Evolutionary conservation across 73 alveolate species (phyloP), one percentile per base, ranked within the genome.

Genomic region (Durusdinium trenchii): DNA sequence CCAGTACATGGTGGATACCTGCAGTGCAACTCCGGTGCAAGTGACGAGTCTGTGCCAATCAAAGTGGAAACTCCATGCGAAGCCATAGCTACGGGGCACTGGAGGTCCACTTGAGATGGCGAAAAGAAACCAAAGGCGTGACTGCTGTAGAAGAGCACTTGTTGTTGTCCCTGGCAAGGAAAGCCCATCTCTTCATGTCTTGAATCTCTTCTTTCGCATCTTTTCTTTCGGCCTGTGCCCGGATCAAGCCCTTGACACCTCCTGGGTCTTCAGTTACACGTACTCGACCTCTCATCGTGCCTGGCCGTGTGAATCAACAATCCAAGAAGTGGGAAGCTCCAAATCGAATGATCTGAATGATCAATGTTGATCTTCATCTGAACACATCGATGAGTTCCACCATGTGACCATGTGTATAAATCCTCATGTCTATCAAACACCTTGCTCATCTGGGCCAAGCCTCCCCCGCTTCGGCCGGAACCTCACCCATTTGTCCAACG

Each of bases 1-100:
- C 98, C 98, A 23, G 98, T 91, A 89, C 98, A 91, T 18, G 98
- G 98, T 16, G 98, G 90, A 89, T 91, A 91, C 98, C 98, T 91
- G 64, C 36, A 26, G 30, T 9, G 20, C 9, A 20, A 20, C 64
- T 54, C 64, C 28, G 64, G 64, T 9, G 64, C 9, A 54, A 54
- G 9, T 54, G 9, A 54, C 28, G 64, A 12, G 9, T 54, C 64
- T 9, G 9, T 20, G 28, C 64, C 64, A 54, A 54, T 14, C n/a
- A 1, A 67, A 18, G 45, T 26, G 42, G n/a, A 32, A 67, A 32
- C 81, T 9, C 18, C 64, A 16, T 43, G 89, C 87, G 42, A 40
- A 4, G 14, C 3, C 54, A 36, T 38, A 5, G 9, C 76, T 20
- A 73, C 48, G 18, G 91, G 43, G 91, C 91, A 69, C 98, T 91